Conservation (phyloP, 257 asterid species). For the Verbascum thapsus region DNA sequence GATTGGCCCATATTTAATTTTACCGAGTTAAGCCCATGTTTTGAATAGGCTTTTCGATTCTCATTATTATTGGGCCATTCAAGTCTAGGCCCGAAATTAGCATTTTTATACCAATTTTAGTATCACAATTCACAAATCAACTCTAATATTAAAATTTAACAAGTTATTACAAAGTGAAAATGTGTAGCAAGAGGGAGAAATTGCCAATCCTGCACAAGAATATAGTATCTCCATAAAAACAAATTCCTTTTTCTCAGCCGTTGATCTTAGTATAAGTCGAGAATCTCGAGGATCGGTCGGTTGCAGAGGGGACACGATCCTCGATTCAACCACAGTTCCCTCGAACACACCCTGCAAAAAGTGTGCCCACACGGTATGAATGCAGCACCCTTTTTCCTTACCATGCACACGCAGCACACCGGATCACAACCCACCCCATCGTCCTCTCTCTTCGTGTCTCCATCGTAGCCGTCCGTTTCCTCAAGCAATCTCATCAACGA, state of each 20-base stretch:
- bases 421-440: conserved; percentile 46
- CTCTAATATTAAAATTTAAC: too few relatives aligned
- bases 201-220: not conserved
- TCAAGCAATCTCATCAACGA: conserved; percentile 87
- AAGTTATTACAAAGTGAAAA: not conserved
- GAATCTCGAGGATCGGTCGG: conserved; percentile 70
- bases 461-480: conserved; percentile 69
- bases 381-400: conserved; percentile 85
- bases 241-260: not conserved
- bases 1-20: too few relatives aligned
- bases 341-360: conserved; percentile 86
- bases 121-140: too few relatives aligned
- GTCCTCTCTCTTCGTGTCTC: conserved; percentile 29
- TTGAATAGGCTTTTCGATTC: too few relatives aligned
- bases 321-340: conserved; percentile 87
- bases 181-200: not conserved
- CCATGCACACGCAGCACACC: conserved; percentile 96
- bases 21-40: too few relatives aligned
- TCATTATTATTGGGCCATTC: too few relatives aligned
- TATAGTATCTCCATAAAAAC: conserved; percentile 24
- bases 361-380: conserved; percentile 99
- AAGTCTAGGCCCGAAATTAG: too few relatives aligned
- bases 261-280: conserved; percentile 60
- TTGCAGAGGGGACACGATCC: conserved; percentile 94
- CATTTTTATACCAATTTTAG: too few relatives aligned